A percentile compares a stretch with the other conserved stretches of the same genome.
These are phyloP conservation scores for Letharia lupina DNA, from an alignment of 495 filamentous ascomycete genomes.

Conservation along the genomic window DNA sequence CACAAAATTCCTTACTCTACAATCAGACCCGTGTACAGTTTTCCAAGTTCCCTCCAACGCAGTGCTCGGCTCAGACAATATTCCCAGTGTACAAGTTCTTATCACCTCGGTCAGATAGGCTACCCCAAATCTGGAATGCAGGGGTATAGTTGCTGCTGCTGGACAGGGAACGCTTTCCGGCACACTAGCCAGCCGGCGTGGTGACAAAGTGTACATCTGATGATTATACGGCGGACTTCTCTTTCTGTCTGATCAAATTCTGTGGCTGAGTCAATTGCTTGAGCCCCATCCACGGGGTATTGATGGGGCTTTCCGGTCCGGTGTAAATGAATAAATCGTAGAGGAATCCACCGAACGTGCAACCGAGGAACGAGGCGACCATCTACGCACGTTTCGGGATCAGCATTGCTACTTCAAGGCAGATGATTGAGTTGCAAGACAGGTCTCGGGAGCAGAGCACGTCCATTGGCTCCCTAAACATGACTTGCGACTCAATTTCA, in stretches of 20 bases:
- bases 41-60: neutral
- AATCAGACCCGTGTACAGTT: neutral
- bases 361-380: constrained; percentile 50
- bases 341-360: constrained; percentile 50
- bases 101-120: neutral
- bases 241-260: neutral
- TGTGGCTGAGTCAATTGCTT: constrained; percentile 33
- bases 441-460: too few relatives aligned
- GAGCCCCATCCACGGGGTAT: constrained; percentile 50
- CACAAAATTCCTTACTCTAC: neutral
- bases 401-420: too few relatives aligned
- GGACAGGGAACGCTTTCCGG: neutral
- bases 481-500: too few relatives aligned
- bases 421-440: too few relatives aligned
- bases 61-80: neutral
- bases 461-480: too few relatives aligned
- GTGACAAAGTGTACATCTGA: neutral
- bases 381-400: constrained; percentile 25
- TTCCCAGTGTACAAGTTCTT: neutral
- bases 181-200: neutral
- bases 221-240: neutral
- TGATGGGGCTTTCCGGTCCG: constrained; percentile 47
- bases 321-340: constrained; percentile 57
- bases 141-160: neutral
- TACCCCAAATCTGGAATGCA: neutral